phyloP scores from a whole-genome alignment of 225 moss, liverwort and hornwort genomes.

The Thuidium tamariscinum region DNA sequence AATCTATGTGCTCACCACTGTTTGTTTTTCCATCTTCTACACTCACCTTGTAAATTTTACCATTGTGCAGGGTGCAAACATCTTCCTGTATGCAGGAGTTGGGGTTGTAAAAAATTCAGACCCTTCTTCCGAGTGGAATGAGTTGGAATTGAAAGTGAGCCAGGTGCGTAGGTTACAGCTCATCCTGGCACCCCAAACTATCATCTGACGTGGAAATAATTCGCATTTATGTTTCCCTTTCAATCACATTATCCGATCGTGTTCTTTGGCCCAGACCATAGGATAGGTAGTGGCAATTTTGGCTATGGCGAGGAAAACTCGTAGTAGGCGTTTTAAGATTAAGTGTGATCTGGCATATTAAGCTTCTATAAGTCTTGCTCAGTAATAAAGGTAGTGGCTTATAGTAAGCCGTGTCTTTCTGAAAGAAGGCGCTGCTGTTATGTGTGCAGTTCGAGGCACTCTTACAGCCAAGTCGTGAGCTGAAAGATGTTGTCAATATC shows the following conservation, averaged over 20 bases:
- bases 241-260: neutral
- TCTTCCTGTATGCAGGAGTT: constrained; percentile 82
- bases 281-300: neutral
- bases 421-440: neutral
- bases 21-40: neutral
- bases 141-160: constrained; percentile 94
- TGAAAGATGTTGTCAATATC: constrained; percentile 66
- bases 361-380: neutral
- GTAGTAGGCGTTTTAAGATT: neutral
- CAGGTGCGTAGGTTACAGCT: constrained; percentile 27
- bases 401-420: neutral
- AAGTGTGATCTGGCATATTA: neutral
- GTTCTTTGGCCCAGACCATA: neutral
- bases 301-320: neutral
- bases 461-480: constrained; percentile 53
- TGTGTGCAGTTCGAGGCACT: constrained; percentile 78
- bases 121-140: constrained; percentile 77
- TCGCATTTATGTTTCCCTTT: neutral
- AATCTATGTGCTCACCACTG: neutral
- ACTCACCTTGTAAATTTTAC: neutral
- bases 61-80: constrained; percentile 41
- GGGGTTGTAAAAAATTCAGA: constrained; percentile 74
- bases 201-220: neutral
- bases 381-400: neutral
- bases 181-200: neutral